These are phyloP conservation scores for Lyophyllum semitale DNA, from an alignment of 768 basidiomycete genomes.

Conservation along the genomic window DNA sequence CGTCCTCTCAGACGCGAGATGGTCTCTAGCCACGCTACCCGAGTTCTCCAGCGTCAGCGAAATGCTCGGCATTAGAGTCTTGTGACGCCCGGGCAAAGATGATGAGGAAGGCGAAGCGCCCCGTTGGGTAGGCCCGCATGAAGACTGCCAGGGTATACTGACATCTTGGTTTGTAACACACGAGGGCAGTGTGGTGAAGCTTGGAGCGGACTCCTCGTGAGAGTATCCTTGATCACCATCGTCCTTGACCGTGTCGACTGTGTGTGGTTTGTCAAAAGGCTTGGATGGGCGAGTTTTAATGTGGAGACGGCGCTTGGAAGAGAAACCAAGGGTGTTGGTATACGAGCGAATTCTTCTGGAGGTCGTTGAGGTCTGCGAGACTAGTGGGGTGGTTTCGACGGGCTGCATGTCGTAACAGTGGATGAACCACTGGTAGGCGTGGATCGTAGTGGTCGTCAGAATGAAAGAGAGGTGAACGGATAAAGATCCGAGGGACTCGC, in stretches of 20 bases:
- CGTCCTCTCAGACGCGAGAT: slow-evolving; percentile 53
- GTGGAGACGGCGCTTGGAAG: slow-evolving; percentile 12
- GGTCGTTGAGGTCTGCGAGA: not conserved
- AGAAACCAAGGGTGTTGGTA: slow-evolving; percentile 1
- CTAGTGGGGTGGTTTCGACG: slow-evolving; percentile 15
- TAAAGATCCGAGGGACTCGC: not conserved
- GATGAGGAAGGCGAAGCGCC: not conserved
- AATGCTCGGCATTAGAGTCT: slow-evolving; percentile 2
- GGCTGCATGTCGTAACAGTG: not conserved
- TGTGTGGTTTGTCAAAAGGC: not conserved
- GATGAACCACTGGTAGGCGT: not conserved
- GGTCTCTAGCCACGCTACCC: slow-evolving; percentile 55
- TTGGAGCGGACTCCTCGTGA: not conserved
- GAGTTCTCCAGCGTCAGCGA: slow-evolving; percentile 42
- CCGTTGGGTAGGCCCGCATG: slow-evolving; percentile 1
- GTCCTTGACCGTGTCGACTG: not conserved
- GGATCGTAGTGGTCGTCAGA: not conserved
- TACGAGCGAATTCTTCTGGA: slow-evolving; percentile 11
- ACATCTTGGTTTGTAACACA: not conserved
- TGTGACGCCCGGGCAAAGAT: not conserved
- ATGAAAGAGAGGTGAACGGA: not conserved
- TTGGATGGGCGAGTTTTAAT: not conserved
- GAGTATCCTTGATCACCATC: not conserved
- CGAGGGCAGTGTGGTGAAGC: slow-evolving; percentile 3
- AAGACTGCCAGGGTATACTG: not conserved